phyloP scores from a whole-genome alignment of 2,329 filamentous ascomycete genomes.

The Aspergillus viridinutans region DNA sequence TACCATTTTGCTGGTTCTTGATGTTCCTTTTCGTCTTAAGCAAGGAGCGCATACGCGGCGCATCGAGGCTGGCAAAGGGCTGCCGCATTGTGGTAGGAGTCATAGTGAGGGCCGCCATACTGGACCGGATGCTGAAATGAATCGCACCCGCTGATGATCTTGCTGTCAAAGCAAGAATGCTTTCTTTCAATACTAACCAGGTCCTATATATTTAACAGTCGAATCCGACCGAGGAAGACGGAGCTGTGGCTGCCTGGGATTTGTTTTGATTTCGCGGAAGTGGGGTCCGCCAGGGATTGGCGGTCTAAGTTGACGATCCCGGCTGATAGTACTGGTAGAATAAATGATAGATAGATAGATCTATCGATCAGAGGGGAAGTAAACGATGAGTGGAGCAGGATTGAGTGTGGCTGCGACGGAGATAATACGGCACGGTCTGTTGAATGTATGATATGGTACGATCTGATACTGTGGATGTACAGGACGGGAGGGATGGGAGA shows the following conservation, averaged over 20 bases:
- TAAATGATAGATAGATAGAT: neutral
- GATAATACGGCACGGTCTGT: neutral
- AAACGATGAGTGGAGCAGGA: constrained; percentile 2
- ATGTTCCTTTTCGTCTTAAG: constrained; percentile 30
- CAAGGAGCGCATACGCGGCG: constrained; percentile 27
- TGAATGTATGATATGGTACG: neutral
- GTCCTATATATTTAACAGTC: neutral
- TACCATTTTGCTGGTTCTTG: constrained; percentile 33
- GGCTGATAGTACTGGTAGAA: neutral
- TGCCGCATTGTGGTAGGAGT: constrained; percentile 29
- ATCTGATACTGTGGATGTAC: neutral
- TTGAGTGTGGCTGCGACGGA: neutral
- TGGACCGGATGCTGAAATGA: neutral
- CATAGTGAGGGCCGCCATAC: constrained; percentile 35
- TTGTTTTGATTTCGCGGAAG: constrained; percentile 21
- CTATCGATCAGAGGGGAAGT: neutral
- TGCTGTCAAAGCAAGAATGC: neutral
- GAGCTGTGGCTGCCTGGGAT: constrained; percentile 5
- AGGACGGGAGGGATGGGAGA: neutral
- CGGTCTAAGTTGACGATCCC: constrained; percentile 10
- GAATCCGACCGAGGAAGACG: neutral
- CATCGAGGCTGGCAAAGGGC: constrained; percentile 34
- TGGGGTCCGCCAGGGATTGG: constrained; percentile 21
- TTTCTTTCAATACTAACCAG: neutral
- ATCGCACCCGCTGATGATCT: neutral